phyloP scores from a whole-genome alignment of 495 filamentous ascomycete species.

The Penicillium psychrofluorescens region DNA sequence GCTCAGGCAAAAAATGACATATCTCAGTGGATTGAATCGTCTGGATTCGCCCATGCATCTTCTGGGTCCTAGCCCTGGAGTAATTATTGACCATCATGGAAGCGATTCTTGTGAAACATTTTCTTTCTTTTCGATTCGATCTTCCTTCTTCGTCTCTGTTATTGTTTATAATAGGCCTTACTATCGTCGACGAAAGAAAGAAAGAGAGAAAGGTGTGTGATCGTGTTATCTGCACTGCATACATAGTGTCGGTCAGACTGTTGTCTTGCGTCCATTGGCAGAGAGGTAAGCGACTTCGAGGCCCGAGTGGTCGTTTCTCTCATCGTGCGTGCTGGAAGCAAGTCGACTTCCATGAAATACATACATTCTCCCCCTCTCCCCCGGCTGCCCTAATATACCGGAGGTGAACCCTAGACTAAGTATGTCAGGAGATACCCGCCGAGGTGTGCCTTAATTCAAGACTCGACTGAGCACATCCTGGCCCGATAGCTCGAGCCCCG shows the following conservation, averaged over 20 bases:
- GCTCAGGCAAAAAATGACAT: conserved; percentile 22
- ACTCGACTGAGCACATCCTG: conserved; percentile 6
- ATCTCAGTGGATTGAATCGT: conserved; percentile 10
- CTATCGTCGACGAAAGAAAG: neutral
- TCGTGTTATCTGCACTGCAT: conserved; percentile 1
- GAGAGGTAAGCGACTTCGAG: conserved; percentile 4
- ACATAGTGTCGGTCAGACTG: conserved; percentile 8
- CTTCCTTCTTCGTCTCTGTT: neutral
- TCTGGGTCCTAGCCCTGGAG: neutral
- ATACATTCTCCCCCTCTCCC: too few relatives aligned
- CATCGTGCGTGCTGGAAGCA: too few relatives aligned
- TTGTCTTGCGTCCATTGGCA: conserved; percentile 6
- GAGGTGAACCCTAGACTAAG: too few relatives aligned
- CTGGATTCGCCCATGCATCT: too few relatives aligned
- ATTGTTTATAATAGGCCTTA: conserved; percentile 7
- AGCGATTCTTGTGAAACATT: conserved; percentile 9
- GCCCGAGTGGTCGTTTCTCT: neutral
- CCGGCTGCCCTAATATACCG: too few relatives aligned
- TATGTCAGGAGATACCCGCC: too few relatives aligned
- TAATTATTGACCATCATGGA: neutral
- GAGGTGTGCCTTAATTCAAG: conserved; percentile 4
- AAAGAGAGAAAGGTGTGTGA: conserved; percentile 1
- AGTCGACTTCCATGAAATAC: too few relatives aligned
- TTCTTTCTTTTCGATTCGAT: neutral
- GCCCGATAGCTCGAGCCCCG: conserved; percentile 11